These are phyloP conservation scores for Stereum hirsutum DNA, from an alignment of 1,284 basidiomycete genomes.

Conservation along the genomic window DNA sequence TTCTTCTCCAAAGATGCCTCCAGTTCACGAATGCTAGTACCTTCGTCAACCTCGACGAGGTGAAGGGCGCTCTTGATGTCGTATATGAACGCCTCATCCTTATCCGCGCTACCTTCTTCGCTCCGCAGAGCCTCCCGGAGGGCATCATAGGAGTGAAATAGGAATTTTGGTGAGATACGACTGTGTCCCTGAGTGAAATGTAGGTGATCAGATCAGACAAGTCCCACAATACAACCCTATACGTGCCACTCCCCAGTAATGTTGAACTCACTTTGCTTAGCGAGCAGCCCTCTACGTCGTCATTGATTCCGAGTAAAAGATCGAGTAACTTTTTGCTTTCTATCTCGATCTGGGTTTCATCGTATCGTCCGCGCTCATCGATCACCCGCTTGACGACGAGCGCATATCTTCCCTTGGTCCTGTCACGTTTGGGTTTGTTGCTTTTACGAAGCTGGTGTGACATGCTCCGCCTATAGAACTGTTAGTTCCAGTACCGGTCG, in stretches of 20 bases:
- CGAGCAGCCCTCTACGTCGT: slow-evolving; percentile 10
- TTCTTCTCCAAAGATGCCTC: slow-evolving; percentile 8
- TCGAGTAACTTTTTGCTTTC: slow-evolving; percentile 13
- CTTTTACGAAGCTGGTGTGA: slow-evolving; percentile 14
- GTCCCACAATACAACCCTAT: slow-evolving; percentile 5
- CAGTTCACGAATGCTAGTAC: slow-evolving; percentile 7
- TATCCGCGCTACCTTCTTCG: slow-evolving; percentile 9
- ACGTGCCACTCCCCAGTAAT: slow-evolving; percentile 5
- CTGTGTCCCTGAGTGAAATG: background rate
- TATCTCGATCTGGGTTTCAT: slow-evolving; percentile 14
- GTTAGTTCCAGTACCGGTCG: no score
- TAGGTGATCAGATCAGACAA: background rate
- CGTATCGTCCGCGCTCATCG: slow-evolving; percentile 13
- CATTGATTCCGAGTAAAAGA: slow-evolving; percentile 14
- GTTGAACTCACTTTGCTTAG: slow-evolving; percentile 1
- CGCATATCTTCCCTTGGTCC: slow-evolving; percentile 13
- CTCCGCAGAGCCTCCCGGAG: background rate
- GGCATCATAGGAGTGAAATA: slow-evolving; percentile 1
- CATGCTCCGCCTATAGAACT: slow-evolving; percentile 13
- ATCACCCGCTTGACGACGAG: slow-evolving; percentile 16
- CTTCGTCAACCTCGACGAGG: slow-evolving; percentile 13
- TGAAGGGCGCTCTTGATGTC: slow-evolving; percentile 15
- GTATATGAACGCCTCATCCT: slow-evolving; percentile 8
- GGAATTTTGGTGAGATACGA: no score
- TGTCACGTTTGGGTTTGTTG: slow-evolving; percentile 13